A percentile compares a stretch with the other conserved stretches of the same genome.
phyloP scores from a whole-genome alignment of 2,329 filamentous ascomycete species.

The Exophiala sp. region DNA sequence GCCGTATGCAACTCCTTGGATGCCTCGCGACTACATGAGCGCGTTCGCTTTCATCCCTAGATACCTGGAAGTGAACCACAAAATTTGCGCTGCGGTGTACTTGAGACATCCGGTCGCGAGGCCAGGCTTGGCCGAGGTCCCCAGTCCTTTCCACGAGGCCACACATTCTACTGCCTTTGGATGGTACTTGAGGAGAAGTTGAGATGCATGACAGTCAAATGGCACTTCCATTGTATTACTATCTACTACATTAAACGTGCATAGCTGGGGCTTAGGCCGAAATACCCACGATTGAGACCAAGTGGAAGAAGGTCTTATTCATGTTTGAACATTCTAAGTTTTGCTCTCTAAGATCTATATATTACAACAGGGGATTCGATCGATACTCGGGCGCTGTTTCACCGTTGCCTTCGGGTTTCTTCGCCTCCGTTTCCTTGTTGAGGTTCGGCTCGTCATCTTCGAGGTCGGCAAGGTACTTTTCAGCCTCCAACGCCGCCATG shows the following conservation, averaged over 20 bases:
- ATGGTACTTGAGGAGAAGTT: slow-evolving; percentile 86
- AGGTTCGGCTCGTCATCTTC: slow-evolving; percentile 49
- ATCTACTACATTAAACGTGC: not conserved
- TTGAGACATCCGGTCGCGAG: slow-evolving; percentile 87
- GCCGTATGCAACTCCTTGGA: slow-evolving; percentile 88
- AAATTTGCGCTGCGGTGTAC: slow-evolving; percentile 92
- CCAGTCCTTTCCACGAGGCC: slow-evolving; percentile 67
- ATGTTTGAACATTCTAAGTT: not conserved
- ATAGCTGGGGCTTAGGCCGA: not conserved
- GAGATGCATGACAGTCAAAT: slow-evolving; percentile 34
- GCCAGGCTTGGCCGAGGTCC: slow-evolving; percentile 72
- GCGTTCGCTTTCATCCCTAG: slow-evolving; percentile 91
- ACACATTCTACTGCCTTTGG: slow-evolving; percentile 79
- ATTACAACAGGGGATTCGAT: slow-evolving; percentile 59
- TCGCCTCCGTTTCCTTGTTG: slow-evolving; percentile 42
- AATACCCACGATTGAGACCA: not conserved
- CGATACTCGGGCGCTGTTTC: slow-evolving; percentile 54
- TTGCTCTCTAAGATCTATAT: slow-evolving; percentile 1
- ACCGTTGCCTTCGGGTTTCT: slow-evolving; percentile 48
- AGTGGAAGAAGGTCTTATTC: not conserved
- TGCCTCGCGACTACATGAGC: slow-evolving; percentile 76
- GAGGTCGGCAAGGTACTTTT: slow-evolving; percentile 80
- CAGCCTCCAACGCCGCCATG: slow-evolving; percentile 89
- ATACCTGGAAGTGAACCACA: slow-evolving; percentile 97
- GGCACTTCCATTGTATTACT: not conserved